Conservation (phyloP, 495 filamentous ascomycete species). For the Hypoxylon perforatum region DNA sequence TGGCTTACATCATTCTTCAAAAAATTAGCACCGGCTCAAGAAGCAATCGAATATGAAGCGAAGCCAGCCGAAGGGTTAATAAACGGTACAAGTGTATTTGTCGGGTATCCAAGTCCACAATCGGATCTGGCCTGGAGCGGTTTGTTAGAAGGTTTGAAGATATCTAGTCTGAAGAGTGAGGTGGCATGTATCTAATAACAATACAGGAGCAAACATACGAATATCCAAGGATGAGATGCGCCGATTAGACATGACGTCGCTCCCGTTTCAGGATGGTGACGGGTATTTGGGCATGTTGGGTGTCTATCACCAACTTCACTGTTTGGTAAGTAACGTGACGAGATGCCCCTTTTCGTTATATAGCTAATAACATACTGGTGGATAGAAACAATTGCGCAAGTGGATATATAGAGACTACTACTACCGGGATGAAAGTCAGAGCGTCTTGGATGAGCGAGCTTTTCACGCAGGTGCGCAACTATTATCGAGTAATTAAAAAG, state of each 20-base stretch:
- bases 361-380: not conserved
- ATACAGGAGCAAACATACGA: not conserved
- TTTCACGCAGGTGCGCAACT: not conserved
- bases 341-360: not conserved
- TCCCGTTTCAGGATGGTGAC: not conserved
- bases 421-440: not conserved
- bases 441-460: not conserved
- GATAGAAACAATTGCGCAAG: not conserved
- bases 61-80: not conserved
- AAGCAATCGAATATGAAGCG: not conserved
- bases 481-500: not conserved
- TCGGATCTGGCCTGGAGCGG: not conserved
- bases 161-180: not conserved
- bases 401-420: not conserved
- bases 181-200: not conserved
- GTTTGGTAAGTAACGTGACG: not conserved
- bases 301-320: not conserved
- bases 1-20: not conserved
- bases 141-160: not conserved
- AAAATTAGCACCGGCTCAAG: not conserved
- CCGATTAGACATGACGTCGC: not conserved
- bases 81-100: not conserved
- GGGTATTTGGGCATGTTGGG: not conserved
- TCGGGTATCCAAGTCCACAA: not conserved
- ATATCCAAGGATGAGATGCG: not conserved